These are phyloP conservation scores for Aspergillus indologenus DNA, from an alignment of 495 filamentous ascomycete genomes.

Conservation along the genomic window DNA sequence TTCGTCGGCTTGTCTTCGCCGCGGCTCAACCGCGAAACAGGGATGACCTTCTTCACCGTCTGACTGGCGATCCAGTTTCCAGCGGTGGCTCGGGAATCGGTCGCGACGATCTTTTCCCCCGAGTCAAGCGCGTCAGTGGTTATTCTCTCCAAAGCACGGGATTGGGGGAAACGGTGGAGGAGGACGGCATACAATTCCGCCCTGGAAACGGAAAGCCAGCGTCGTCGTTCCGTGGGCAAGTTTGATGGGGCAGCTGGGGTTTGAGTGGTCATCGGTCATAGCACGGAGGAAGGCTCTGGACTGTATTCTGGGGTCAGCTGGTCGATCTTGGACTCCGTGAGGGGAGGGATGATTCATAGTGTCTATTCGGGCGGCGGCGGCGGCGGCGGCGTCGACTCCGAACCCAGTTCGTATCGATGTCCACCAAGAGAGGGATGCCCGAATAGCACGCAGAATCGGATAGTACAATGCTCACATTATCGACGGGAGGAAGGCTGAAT, in stretches of 20 bases:
- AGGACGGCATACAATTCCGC: constrained; percentile 65
- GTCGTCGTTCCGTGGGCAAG: constrained; percentile 98
- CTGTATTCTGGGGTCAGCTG: constrained; percentile 36
- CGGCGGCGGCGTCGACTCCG: not conserved
- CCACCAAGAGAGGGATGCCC: not conserved
- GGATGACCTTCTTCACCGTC: constrained; percentile 98
- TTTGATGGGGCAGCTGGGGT: constrained; percentile 96
- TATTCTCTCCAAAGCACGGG: constrained; percentile 13
- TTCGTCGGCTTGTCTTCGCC: constrained; percentile 56
- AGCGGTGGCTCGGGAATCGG: constrained; percentile 92
- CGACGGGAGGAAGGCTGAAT: constrained; percentile 91
- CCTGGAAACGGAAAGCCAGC: constrained; percentile 95
- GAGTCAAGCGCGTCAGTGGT: constrained; percentile 1
- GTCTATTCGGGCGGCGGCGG: not conserved
- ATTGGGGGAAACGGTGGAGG: not conserved
- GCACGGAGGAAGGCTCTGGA: constrained; percentile 91
- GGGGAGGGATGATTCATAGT: not conserved
- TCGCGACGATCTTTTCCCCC: constrained; percentile 74
- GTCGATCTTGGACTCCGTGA: not conserved
- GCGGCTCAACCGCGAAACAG: constrained; percentile 48
- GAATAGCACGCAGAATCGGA: not conserved
- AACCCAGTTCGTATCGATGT: not conserved
- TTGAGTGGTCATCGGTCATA: constrained; percentile 93
- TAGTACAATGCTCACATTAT: constrained; percentile 73
- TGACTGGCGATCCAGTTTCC: constrained; percentile 99